Conservation (phyloP, 2,329 filamentous ascomycete genomes). For the Chaetoscypha palmicola region DNA sequence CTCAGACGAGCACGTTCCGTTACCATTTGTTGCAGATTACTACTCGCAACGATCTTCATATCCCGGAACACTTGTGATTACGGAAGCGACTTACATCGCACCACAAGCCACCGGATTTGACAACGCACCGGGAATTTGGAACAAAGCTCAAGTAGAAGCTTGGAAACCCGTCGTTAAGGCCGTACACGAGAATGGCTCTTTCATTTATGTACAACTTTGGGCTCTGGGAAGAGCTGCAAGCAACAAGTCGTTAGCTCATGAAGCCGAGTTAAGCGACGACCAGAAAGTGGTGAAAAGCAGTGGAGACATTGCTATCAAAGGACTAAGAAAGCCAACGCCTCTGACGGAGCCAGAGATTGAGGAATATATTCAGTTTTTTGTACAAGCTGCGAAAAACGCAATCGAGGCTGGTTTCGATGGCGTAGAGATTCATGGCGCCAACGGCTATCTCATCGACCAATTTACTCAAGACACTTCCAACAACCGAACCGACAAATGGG, state of each 20-base stretch:
- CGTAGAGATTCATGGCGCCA: slow-evolving; percentile 22
- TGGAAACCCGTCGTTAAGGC: slow-evolving; percentile 54
- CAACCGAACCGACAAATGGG: slow-evolving; percentile 46
- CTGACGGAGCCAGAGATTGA: slow-evolving; percentile 3
- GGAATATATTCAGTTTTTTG: slow-evolving; percentile 5
- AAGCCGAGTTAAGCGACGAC: background rate
- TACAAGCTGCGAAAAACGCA: slow-evolving; percentile 13
- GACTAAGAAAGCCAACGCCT: background rate
- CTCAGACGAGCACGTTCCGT: slow-evolving; percentile 40
- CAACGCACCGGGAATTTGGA: slow-evolving; percentile 50
- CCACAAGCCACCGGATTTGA: slow-evolving; percentile 36
- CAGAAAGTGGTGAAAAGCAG: background rate
- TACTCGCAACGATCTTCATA: slow-evolving; percentile 45
- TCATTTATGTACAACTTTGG: slow-evolving; percentile 58
- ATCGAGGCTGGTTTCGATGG: slow-evolving; percentile 24
- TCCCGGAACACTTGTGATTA: slow-evolving; percentile 48
- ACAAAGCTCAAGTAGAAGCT: slow-evolving; percentile 42
- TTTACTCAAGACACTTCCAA: slow-evolving; percentile 38
- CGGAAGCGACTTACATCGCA: slow-evolving; percentile 49
- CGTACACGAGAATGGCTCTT: slow-evolving; percentile 55
- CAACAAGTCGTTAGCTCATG: background rate
- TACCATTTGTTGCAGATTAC: slow-evolving; percentile 40
- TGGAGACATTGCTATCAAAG: slow-evolving; percentile 1
- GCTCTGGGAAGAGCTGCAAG: slow-evolving; percentile 42
- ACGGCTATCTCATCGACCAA: slow-evolving; percentile 22